Evolutionary conservation across 2,329 filamentous ascomycete genomes (phyloP).

Genomic region (Dactylonectria estremocensis): DNA sequence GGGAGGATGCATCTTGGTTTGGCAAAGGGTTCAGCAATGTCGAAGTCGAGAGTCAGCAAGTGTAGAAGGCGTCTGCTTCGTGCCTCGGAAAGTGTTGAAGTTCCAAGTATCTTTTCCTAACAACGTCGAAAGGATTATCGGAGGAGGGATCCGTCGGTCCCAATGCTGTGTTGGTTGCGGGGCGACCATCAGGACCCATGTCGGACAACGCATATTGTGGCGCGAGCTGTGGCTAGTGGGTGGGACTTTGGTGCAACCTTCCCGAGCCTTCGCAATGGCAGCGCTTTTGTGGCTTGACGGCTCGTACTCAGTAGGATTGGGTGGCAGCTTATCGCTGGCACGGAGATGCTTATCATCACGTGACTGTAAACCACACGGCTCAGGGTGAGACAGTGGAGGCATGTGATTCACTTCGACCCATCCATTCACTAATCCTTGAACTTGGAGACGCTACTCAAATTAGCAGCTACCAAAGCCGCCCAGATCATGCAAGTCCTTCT

Average conservation of each 20-base stretch:
- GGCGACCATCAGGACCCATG: slow-evolving; percentile 28
- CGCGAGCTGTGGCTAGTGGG: slow-evolving; percentile 6
- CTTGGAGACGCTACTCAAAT: background rate
- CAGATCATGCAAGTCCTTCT: background rate
- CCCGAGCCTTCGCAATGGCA: background rate
- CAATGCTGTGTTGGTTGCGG: slow-evolving; percentile 35
- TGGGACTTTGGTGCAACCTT: background rate
- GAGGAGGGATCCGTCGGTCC: slow-evolving; percentile 4
- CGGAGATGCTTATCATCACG: slow-evolving; percentile 8
- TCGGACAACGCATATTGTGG: slow-evolving; percentile 27
- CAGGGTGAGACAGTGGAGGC: background rate
- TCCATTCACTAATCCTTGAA: background rate
- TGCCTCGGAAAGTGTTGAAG: background rate
- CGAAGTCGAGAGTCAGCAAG: background rate
- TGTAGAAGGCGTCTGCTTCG: background rate
- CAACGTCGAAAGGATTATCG: slow-evolving; percentile 14
- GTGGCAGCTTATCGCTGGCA: slow-evolving; percentile 6
- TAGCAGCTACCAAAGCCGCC: background rate
- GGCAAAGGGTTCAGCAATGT: background rate
- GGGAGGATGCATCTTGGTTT: slow-evolving; percentile 26
- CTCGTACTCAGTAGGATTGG: slow-evolving; percentile 1
- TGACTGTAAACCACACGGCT: background rate
- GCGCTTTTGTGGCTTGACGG: slow-evolving; percentile 4
- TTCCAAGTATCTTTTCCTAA: slow-evolving; percentile 10
- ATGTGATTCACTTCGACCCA: background rate